Evolutionary conservation across 345 rosid species (phyloP), one percentile per base, ranked within the genome.

Genomic region (Chamaenerion angustifolium): DNA sequence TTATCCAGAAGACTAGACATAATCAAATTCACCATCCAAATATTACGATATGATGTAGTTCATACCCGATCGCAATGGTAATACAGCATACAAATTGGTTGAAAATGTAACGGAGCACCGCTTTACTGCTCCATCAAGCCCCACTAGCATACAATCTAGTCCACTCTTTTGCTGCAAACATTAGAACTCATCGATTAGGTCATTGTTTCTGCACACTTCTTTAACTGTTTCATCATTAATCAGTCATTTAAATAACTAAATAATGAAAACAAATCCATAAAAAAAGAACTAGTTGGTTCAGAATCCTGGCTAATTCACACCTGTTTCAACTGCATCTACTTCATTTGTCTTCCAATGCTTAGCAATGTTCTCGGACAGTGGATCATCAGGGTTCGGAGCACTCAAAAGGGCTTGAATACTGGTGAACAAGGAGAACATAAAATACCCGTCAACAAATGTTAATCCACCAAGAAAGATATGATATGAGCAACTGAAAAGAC

Each of bases 311-410:
- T 0, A 12, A 43, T 18, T 43, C 15, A 56, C 64, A 87, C 98
- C 98, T 50, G 98, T 92, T 76, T 87, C 98, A 45, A 92, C 96
- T 40, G 98, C 98, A 72, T 92, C 98, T 7, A 66, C 88, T 68
- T 92, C 98, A 43, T 92, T 82, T 9, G 88, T 70, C 71, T 92
- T 92, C 98, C 98, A 87, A 54, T 92, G 98, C 85, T 92, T 92
- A 16, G 98, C 96, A 48, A 87, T 84, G 75, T 84, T 92, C 81
- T 92, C 98, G 0, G 98, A 92, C 8, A 92, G 85, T 0, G 98
- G 98, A 71, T 92, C 96, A 60, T 92, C 98, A 0, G 98, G 98
- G 70, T 92, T 92, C 14, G 98, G 98, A 43, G 98, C 98, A 60
- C 98, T 92, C 48, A 87, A 69, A 54, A 92, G 90, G 17, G 98